These are phyloP conservation scores for Breviolum minutum DNA, from an alignment of 73 alveolate genomes.

Conservation along the genomic window DNA sequence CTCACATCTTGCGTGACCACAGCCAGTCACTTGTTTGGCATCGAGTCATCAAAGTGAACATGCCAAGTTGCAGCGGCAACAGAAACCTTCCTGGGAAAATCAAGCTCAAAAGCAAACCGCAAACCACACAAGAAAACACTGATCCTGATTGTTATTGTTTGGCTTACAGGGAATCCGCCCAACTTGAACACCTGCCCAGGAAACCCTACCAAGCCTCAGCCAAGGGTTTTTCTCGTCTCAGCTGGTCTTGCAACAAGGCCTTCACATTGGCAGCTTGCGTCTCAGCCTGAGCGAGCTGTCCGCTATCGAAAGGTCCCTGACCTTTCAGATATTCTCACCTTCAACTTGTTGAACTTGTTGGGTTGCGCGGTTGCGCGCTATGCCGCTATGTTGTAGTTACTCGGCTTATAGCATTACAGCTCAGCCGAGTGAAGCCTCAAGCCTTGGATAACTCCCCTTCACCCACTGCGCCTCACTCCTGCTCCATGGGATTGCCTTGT, in stretches of 20 bases:
- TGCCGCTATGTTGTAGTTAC: no score
- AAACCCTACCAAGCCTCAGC: constrained; percentile 1
- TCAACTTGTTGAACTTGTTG: neutral
- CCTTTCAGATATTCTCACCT: neutral
- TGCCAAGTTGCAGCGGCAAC: no score
- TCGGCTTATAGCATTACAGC: no score
- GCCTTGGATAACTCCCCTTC: neutral
- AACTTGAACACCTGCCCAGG: neutral
- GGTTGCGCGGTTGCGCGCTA: no score
- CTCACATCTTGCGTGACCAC: no score
- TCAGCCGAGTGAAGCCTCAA: no score
- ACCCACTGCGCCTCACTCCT: constrained; percentile 10
- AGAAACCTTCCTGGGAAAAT: no score
- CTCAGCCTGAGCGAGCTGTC: constrained; percentile 14
- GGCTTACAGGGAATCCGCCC: neutral
- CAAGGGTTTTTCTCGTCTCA: constrained; percentile 47
- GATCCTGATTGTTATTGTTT: neutral
- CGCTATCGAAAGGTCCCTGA: neutral
- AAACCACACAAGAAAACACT: no score
- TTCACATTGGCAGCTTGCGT: neutral
- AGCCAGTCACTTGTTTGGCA: no score
- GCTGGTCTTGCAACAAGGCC: constrained; percentile 54
- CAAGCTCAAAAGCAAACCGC: no score
- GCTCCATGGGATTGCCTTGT: constrained; percentile 41
- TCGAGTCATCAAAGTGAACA: no score